Evolutionary conservation across 768 basidiomycete genomes (phyloP), one percentile per base, ranked within the genome.

Genomic region (Lenzites betulinus): DNA sequence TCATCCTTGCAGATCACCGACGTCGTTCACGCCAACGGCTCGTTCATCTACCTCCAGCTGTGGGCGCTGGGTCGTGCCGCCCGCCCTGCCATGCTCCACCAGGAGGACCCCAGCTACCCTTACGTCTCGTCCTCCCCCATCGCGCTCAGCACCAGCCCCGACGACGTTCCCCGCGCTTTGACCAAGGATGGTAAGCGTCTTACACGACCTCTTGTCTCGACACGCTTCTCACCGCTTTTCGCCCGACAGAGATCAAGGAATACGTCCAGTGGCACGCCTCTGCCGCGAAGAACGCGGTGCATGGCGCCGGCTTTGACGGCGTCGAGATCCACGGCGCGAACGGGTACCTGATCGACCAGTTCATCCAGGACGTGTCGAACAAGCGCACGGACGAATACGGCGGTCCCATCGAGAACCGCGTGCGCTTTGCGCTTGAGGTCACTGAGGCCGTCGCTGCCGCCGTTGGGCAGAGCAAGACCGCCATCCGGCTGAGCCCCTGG

Each of bases 41-140:
- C 76, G 0, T 79, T 72, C 67, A 79, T 87, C 23, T 84, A 75
- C 67, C 59, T 79, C 26, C 85, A 88, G 66, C 77, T 86, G 0
- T 84, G 84, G 78, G 85, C 85, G 0, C 67, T 83, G 1, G 86
- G 83, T 0, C 78, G 82, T 5, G 65, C 73, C 0, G 80, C 79
- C 6, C 55, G 68, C 30, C 64, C 70, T 20, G 64, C 67, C 0
- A 54, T 74, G 35, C 71, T 85, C 1, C 66, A 65, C 6, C 68
- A 78, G 51, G 76, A 79, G 47, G 70, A 76, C 51, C 70, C 66
- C 1, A 62, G 58, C n/a, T 64, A 56, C 25, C 43, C 33, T 2
- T 62, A 62, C 47, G 56, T 60, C 23, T 57, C 66, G 3, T 38
- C 63, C 8, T 66, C 25, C 73, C 76, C 16, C 12, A 68, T 26